Evolutionary conservation across 1,284 basidiomycete species (phyloP).

Genomic region (Trametes versicolor): DNA sequence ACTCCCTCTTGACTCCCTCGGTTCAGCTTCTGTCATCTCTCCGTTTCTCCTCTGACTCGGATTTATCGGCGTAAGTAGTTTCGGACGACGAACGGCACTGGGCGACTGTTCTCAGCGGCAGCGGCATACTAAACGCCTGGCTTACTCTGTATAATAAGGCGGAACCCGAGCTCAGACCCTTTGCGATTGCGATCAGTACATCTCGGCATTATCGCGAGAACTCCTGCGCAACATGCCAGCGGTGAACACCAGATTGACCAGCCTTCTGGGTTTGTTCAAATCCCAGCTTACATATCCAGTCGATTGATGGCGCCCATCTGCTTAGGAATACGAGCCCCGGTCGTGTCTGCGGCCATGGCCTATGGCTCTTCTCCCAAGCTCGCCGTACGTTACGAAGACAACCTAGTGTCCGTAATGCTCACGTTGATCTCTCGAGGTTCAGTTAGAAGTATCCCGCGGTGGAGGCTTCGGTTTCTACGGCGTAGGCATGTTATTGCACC

Average conservation of each 20-base stretch:
- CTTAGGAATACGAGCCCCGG: constrained; percentile 55
- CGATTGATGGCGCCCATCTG: background rate
- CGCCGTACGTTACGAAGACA: constrained; percentile 49
- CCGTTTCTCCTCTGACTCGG: constrained; percentile 4
- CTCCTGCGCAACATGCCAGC: constrained; percentile 14
- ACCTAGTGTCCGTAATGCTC: constrained; percentile 1
- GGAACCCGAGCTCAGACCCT: background rate
- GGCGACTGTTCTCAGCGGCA: background rate
- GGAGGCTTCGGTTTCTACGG: constrained; percentile 79
- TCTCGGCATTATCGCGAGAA: background rate
- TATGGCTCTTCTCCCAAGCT: constrained; percentile 68
- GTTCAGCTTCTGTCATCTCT: background rate
- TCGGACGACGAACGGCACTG: background rate
- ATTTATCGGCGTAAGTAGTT: constrained; percentile 11
- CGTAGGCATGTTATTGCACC: constrained; percentile 52
- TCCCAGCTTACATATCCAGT: too few species aligned
- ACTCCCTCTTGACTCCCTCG: background rate
- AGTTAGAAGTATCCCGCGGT: constrained; percentile 61
- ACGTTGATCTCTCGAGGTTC: background rate
- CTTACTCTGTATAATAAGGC: constrained; percentile 1
- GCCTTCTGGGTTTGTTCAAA: constrained; percentile 37
- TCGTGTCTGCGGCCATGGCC: constrained; percentile 75
- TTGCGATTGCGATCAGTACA: background rate
- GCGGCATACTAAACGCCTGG: background rate
- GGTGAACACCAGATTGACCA: constrained; percentile 49